Base-by-base conservation (phyloP, 805 yeast species). In the Clavispora vitiphila region DNA sequence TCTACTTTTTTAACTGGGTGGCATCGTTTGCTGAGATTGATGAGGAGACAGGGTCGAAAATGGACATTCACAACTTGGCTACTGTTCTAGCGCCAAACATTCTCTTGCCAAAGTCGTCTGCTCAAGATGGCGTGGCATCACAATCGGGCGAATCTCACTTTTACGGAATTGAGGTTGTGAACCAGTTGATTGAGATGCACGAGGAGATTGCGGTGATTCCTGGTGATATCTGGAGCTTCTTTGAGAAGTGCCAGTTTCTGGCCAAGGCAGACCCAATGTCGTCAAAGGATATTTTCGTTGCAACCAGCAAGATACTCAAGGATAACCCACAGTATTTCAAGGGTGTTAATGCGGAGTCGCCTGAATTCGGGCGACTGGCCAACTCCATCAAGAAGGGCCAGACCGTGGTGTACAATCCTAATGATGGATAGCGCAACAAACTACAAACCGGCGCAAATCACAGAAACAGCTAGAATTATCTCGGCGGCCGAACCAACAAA, bases 31-130 rank as follows among this genome's bases (percentile, higher is more conserved):
- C 97, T 1, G 90, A 87, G 52, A 79, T 90, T 47, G 97, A 89
- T 56, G 95, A 88, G 53, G 90, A 86, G 51, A 78, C 80, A 18
- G 76, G 76, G 0, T 88, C 97, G 3, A 93, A 91, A 66, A 93
- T 93, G 99, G 97, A 91, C 59, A 78, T 86, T 25, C 96, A 89
- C 58, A 93, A 93, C 60, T 72, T 93, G 48, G 96, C 99, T 2
- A 93, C 98, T 0, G 99, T 93, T 2, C 74, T 93, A 38, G 86
- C 97, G 0, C 99, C 99, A 1, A 93, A 90, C 56, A 81, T 93
- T 35, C 69, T 95, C 31, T 83, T 83, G 52, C 64, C 83, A 1
- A 76, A 74, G 47, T 78, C 74, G 10, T 54, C 54, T 5, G 62
- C 65, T 10, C 56, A 50, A 38, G 47, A 53, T 2, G 57, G 53